Evolutionary conservation across 2,329 filamentous ascomycete species (phyloP).

Genomic region (Aspergillus fumigatiaffinis): DNA sequence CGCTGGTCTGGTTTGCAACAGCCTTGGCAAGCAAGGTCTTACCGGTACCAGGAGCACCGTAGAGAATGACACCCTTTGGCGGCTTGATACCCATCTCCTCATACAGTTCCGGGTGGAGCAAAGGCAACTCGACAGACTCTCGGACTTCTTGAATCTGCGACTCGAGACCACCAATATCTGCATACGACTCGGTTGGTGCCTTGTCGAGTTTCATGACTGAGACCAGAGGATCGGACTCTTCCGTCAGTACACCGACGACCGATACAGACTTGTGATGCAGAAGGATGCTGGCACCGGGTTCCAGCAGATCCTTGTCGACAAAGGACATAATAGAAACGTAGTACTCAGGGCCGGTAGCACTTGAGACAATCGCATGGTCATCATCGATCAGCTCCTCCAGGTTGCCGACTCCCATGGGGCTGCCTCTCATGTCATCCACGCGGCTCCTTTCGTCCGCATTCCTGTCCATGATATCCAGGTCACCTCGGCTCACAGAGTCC

Average conservation of each 20-base stretch:
- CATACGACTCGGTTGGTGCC: constrained; percentile 95
- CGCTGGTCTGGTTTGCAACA: constrained; percentile 97
- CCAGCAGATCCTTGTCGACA: constrained; percentile 95
- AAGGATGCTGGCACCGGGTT: constrained; percentile 91
- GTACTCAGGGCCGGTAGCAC: constrained; percentile 95
- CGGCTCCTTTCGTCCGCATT: constrained; percentile 92
- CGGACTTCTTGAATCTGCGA: constrained; percentile 95
- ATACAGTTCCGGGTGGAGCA: constrained; percentile 94
- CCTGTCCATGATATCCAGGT: constrained; percentile 74
- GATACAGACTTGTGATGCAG: constrained; percentile 97
- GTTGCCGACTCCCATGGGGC: constrained; percentile 96
- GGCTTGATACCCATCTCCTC: constrained; percentile 99
- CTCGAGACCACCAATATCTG: constrained; percentile 95
- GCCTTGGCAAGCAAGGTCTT: constrained; percentile 96
- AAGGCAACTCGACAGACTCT: constrained; percentile 91
- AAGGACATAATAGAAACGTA: constrained; percentile 99
- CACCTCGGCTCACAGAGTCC: constrained; percentile 55
- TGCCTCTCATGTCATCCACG: constrained; percentile 97
- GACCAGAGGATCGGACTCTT: constrained; percentile 91
- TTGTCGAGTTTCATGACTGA: constrained; percentile 99
- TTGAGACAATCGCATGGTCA: constrained; percentile 97
- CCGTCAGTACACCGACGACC: constrained; percentile 93
- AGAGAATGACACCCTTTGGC: constrained; percentile 98
- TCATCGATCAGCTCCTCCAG: constrained; percentile 99
- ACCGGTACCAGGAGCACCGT: constrained; percentile 93